Evolutionary conservation across 1,284 basidiomycete genomes (phyloP).

Genomic region (Puccinia coronata): DNA sequence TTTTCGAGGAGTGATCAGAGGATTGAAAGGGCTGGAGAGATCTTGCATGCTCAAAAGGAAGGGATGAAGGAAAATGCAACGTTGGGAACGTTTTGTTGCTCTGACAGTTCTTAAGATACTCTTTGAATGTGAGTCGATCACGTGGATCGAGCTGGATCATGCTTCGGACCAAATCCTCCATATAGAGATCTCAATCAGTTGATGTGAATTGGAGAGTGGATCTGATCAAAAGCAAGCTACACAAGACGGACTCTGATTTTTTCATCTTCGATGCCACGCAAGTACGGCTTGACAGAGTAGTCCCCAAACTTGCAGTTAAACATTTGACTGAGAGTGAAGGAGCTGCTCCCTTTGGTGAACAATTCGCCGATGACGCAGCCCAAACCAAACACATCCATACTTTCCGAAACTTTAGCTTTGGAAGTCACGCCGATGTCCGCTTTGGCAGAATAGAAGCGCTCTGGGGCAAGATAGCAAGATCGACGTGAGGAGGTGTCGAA

Average conservation of each 20-base stretch:
- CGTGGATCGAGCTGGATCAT: slow-evolving; percentile 84
- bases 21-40: slow-evolving; percentile 61
- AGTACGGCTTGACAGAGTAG: slow-evolving; percentile 72
- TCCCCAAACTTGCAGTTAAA: slow-evolving; percentile 92
- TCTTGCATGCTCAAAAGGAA: slow-evolving; percentile 81
- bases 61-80: slow-evolving; percentile 89
- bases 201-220: not conserved
- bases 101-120: slow-evolving; percentile 74
- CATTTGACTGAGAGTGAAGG: slow-evolving; percentile 91
- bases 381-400: slow-evolving; percentile 96
- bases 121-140: slow-evolving; percentile 78
- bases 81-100: slow-evolving; percentile 76
- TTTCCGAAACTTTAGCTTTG: slow-evolving; percentile 82
- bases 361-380: slow-evolving; percentile 96
- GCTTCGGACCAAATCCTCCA: slow-evolving; percentile 76
- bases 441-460: slow-evolving; percentile 83
- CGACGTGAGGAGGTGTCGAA: slow-evolving; percentile 91
- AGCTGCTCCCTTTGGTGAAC: slow-evolving; percentile 88
- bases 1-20: slow-evolving; percentile 55
- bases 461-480: slow-evolving; percentile 94
- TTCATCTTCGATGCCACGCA: slow-evolving; percentile 76
- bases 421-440: slow-evolving; percentile 66
- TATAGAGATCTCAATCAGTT: slow-evolving; percentile 53
- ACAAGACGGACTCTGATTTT: slow-evolving; percentile 73
- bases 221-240: not conserved